phyloP scores from a whole-genome alignment of 129 eudicot species.

The Saussurea involucrata region DNA sequence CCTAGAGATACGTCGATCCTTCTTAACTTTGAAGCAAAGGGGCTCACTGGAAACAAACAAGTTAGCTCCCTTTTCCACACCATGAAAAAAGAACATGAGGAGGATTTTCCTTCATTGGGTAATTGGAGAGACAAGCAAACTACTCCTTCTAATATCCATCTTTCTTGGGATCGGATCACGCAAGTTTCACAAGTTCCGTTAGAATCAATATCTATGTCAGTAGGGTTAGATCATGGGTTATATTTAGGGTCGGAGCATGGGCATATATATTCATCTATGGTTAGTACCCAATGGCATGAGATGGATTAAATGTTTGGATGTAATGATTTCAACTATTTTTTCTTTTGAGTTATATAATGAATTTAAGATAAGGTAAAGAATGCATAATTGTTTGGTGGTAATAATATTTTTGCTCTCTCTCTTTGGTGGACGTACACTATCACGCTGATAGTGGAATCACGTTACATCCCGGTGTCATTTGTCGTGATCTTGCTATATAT shows the following conservation, averaged over 20 bases:
- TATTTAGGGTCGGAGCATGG: neutral
- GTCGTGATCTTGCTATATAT: too few relatives aligned
- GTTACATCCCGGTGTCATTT: too few relatives aligned
- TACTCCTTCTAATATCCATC: neutral
- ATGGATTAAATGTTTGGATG: slow-evolving; percentile 2
- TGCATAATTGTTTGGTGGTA: neutral
- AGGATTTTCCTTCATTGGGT: neutral
- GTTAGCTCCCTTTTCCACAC: neutral
- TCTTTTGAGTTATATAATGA: too few relatives aligned
- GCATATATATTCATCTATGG: neutral
- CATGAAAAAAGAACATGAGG: neutral
- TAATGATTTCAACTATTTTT: neutral
- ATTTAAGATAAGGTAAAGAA: too few relatives aligned
- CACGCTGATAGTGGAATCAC: too few relatives aligned
- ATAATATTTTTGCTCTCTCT: too few relatives aligned
- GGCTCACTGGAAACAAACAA: neutral
- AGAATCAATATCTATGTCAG: neutral
- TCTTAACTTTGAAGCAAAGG: slow-evolving; percentile 21
- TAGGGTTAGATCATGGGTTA: neutral
- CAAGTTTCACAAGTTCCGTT: neutral
- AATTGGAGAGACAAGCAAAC: neutral
- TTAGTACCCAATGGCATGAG: neutral
- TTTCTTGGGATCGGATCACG: neutral
- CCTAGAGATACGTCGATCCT: slow-evolving; percentile 26
- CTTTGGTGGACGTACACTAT: too few relatives aligned